Base-by-base conservation (phyloP, 371 early-diverging fungal species). In the Mucor plumbeus region DNA sequence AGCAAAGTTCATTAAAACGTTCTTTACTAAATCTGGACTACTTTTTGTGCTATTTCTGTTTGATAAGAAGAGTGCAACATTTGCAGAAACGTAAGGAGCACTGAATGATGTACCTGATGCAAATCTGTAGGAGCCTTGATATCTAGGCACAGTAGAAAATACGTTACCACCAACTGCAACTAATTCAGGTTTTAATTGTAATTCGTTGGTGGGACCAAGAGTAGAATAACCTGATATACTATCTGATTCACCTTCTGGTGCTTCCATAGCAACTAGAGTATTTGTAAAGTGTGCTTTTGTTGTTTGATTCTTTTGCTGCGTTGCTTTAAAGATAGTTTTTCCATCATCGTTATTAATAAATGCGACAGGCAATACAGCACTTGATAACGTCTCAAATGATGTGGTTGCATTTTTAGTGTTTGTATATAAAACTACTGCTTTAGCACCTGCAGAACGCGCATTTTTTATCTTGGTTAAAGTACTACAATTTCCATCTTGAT, bases 81-180 rank as follows among this genome's bases (percentile, higher is more conserved):
- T 73, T 9, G 91, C 92, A 36, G 91, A 75, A 14, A 88, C 73
- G 69, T 89, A 92, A 3, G 92, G 91, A 26, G 91, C 76, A 5
- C 92, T 87, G 70, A 74, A 74, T 21, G 81, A 82, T 0, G 85
- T 84, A 34, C 93, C 93, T n/a, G 89, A 87, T 43, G 82, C 59
- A 19, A 87, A 80, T 0, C 84, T 85, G 70, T 93, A 93, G 9
- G 62, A 59, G 26, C 73, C 69, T 11, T 56, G 57, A 17, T 80
- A 71, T 10, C 36, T 21, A 10, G 83, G 83, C 64, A 88, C 11
- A 7, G 92, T 89, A 15, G 91, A 90, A 63, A 89, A 88, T 43
- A 92, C 85, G 64, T 84, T 79, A 9, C 87, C 87, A 61, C 92
- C 92, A 0, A 89, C 84, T n/a, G 86, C 91, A 21, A 78, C 71